phyloP scores from a whole-genome alignment of 805 yeast genomes.

The Hanseniaspora thailandica region DNA sequence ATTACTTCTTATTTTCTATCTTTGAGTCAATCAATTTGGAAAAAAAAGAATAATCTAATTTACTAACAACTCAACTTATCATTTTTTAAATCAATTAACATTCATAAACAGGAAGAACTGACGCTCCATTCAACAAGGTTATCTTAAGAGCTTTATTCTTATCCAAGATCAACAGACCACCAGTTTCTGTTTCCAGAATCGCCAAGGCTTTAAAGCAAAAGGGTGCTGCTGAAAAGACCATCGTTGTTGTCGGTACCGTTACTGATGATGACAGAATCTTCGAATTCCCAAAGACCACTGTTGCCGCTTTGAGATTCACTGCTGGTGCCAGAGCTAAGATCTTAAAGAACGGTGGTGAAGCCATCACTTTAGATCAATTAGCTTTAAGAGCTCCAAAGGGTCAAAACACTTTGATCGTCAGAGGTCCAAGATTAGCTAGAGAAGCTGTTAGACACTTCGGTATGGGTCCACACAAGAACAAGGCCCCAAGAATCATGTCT shows the following conservation, averaged over 20 bases:
- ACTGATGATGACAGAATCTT: slow-evolving; percentile 94
- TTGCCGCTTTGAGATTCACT: slow-evolving; percentile 99
- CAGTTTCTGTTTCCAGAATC: slow-evolving; percentile 91
- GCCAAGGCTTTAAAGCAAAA: slow-evolving; percentile 68
- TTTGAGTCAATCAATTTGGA: neutral
- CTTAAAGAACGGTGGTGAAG: slow-evolving; percentile 98
- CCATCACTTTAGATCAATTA: slow-evolving; percentile 96
- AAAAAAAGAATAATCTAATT: neutral
- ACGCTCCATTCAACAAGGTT: slow-evolving; percentile 97
- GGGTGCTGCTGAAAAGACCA: slow-evolving; percentile 80
- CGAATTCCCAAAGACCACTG: slow-evolving; percentile 91
- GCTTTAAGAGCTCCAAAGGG: slow-evolving; percentile 99
- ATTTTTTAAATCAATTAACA: slow-evolving; percentile 6
- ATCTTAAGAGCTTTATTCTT: slow-evolving; percentile 88
- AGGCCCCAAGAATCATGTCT: slow-evolving; percentile 96
- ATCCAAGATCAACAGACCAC: slow-evolving; percentile 99
- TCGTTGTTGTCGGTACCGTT: slow-evolving; percentile 98
- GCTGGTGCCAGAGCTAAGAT: slow-evolving; percentile 98
- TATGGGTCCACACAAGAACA: slow-evolving; percentile 98
- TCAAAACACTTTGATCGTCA: slow-evolving; percentile 91
- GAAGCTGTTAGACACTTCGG: slow-evolving; percentile 99
- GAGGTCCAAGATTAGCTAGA: slow-evolving; percentile 99
- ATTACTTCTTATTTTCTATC: neutral
- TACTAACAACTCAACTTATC: slow-evolving; percentile 5
- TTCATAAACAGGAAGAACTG: slow-evolving; percentile 73